These are phyloP conservation scores for Phytophthora quininea DNA, from an alignment of 352 stramenopile genomes.

Conservation along the genomic window DNA sequence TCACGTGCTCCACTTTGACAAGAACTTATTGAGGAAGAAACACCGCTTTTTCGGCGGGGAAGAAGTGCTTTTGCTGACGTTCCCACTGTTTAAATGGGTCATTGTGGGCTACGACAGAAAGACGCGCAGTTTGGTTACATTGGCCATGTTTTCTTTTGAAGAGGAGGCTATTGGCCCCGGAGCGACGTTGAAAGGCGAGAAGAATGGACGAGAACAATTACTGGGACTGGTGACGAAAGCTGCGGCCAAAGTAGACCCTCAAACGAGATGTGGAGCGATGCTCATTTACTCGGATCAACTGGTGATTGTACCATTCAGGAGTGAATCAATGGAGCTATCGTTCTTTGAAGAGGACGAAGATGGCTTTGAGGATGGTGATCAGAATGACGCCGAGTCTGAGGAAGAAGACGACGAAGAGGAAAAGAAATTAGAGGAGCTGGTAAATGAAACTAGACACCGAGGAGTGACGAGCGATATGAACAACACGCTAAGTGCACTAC, in stretches of 20 bases:
- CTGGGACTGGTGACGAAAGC: conserved; percentile 66
- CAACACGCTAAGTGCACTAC: conserved; percentile 59
- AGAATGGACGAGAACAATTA: conserved; percentile 75
- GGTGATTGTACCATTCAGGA: conserved; percentile 82
- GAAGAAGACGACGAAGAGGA: conserved; percentile 85
- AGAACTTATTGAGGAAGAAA: conserved; percentile 66
- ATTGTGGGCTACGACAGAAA: conserved; percentile 75
- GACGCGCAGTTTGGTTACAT: conserved; percentile 44
- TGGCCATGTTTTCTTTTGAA: conserved; percentile 83
- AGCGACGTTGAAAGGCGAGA: conserved; percentile 81
- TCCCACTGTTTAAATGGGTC: conserved; percentile 80
- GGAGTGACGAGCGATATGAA: conserved; percentile 70
- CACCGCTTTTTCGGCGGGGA: conserved; percentile 73
- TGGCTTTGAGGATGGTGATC: conserved; percentile 65
- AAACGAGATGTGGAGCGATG: conserved; percentile 83
- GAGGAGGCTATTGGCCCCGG: conserved; percentile 84
- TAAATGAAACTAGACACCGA: conserved; percentile 75
- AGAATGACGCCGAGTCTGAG: conserved; percentile 28
- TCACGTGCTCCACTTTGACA: conserved; percentile 76
- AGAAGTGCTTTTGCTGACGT: conserved; percentile 81
- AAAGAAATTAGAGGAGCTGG: conserved; percentile 73
- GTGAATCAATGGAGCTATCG: conserved; percentile 76
- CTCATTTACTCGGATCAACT: conserved; percentile 85
- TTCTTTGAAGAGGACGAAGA: conserved; percentile 86
- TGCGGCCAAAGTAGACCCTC: conserved; percentile 64